Percentiles rank a stretch among this genome's conserved stretches.
phyloP scores from a whole-genome alignment of 768 basidiomycete genomes.

The Udeniomyces megalosporus region DNA sequence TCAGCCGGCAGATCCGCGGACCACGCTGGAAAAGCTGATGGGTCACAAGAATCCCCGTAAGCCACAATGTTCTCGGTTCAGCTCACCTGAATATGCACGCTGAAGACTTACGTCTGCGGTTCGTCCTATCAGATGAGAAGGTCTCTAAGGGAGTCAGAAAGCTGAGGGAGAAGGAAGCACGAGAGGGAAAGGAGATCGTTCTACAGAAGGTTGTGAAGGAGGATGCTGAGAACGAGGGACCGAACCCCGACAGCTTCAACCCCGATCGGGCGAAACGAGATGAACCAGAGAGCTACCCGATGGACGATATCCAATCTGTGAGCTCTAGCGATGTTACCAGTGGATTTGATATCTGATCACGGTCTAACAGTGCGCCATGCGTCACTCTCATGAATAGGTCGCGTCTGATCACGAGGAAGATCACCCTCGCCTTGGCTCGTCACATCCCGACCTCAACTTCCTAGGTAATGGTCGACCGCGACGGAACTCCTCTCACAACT shows the following conservation, averaged over 20 bases:
- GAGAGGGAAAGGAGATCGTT: slow-evolving; percentile 45
- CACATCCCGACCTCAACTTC: slow-evolving; percentile 8
- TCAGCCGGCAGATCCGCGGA: slow-evolving; percentile 56
- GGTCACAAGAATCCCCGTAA: slow-evolving; percentile 30
- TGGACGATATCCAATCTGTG: slow-evolving; percentile 55
- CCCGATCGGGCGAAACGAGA: background rate
- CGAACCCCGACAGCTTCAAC: background rate
- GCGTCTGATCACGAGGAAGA: background rate
- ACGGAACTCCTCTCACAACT: background rate
- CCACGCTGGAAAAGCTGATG: slow-evolving; percentile 58
- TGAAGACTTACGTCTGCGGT: background rate
- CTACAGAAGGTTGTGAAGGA: slow-evolving; percentile 35
- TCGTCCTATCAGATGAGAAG: slow-evolving; percentile 23
- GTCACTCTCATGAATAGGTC: too few species aligned
- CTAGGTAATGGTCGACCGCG: background rate
- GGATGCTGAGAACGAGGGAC: slow-evolving; percentile 17
- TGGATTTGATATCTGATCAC: too few species aligned
- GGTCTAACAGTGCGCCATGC: too few species aligned
- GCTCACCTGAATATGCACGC: background rate
- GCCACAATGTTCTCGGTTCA: background rate
- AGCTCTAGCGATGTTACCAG: too few species aligned
- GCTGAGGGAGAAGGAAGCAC: slow-evolving; percentile 62
- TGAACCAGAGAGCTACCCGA: slow-evolving; percentile 20
- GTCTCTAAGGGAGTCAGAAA: slow-evolving; percentile 73
- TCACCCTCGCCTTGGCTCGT: background rate